Evolutionary conservation across 2,329 filamentous ascomycete species (phyloP).

Genomic region (Penicillium italicum): DNA sequence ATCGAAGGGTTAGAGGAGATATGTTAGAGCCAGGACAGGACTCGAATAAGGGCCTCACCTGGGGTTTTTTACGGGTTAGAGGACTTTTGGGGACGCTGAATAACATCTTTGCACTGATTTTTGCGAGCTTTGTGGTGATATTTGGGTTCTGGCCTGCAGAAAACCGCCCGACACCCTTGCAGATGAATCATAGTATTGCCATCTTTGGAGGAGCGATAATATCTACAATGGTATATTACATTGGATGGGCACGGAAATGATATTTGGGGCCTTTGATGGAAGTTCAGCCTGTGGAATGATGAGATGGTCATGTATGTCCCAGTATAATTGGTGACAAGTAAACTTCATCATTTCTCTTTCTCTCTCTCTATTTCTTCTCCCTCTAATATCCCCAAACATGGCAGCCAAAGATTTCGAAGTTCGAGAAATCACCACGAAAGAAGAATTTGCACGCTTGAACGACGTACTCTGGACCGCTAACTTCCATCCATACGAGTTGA

Average conservation of each 20-base stretch:
- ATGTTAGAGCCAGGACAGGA: too few relatives aligned
- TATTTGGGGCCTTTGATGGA: background rate
- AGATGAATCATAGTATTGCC: background rate
- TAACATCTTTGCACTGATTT: background rate
- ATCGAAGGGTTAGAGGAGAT: too few relatives aligned
- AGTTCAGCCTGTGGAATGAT: background rate
- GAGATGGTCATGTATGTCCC: background rate
- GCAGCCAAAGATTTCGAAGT: background rate
- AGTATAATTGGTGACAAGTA: background rate
- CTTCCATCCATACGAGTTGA: background rate
- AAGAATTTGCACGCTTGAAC: background rate
- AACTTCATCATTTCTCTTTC: too few relatives aligned
- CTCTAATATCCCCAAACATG: background rate
- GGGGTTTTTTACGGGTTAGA: background rate
- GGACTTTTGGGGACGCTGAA: background rate
- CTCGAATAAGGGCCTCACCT: too few relatives aligned
- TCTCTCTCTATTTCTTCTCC: background rate
- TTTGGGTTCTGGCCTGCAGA: background rate
- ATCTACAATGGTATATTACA: background rate
- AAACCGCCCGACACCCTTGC: background rate
- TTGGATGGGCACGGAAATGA: background rate
- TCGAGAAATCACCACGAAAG: background rate
- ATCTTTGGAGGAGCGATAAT: background rate
- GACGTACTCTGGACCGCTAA: background rate
- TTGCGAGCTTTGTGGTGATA: background rate